Evolutionary conservation across 2,329 filamentous ascomycete genomes (phyloP), one percentile per base, ranked within the genome.

Genomic region (Colletotrichum orchidophilum): DNA sequence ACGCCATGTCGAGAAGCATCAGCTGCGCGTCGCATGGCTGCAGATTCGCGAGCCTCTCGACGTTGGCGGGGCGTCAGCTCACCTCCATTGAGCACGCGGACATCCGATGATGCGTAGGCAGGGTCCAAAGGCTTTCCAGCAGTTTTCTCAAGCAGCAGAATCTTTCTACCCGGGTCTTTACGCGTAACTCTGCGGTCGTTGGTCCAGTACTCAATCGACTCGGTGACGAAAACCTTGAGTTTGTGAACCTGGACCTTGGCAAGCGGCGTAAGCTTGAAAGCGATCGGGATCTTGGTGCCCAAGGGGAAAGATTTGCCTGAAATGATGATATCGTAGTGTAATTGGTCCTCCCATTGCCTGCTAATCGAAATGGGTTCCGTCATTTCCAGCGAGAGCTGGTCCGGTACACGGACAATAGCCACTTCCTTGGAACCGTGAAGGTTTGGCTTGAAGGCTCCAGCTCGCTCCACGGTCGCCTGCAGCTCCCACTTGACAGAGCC

Each of bases 281-380:
- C 95, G 70, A 98, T 96, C 1, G 95, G 95, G 18, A 98, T 94
- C 76, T 93, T 93, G 49, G 93, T 89, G 18, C 95, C 95, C 24
- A 98, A 88, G 0, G 95, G 94, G 71, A 98, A 98, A 0, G 95
- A 97, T 86, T 97, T 97, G 65, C 95, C 95, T 1, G 95, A 97
- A 65, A 98, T 97, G 79, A 97, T 92, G 75, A 98, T 97, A 77
- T 98, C 95, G 82, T 98, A 98, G 77, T 97, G 94, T 35, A 98
- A 85, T 78, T 97, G 95, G 75, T 98, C 95, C 79, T 98, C 95
- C 95, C 95, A 98, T 73, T 94, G 95, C 24, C 95, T 88, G 74
- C 93, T 96, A 77, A 98, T 97, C 12, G 95, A 96, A 76, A 98
- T 97, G 3, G 95, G 95, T 78, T 98, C 95, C 29, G 95, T 92